These are phyloP conservation scores for Crotalaria pallida DNA, from an alignment of 306 rosid species.

Conservation along the genomic window DNA sequence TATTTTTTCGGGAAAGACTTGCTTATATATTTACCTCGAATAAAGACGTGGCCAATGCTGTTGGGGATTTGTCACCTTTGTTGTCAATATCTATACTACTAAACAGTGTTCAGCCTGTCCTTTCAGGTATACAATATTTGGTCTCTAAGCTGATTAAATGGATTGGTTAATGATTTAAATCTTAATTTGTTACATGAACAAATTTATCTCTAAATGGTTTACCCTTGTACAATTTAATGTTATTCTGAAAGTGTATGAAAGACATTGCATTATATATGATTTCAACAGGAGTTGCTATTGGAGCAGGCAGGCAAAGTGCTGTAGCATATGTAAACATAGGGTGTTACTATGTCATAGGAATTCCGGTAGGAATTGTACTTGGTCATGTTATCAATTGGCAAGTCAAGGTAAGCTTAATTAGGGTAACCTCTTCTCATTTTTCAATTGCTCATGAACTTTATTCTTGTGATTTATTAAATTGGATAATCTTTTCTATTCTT, in stretches of 20 bases:
- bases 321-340: too few species aligned
- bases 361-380: too few species aligned
- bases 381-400: too few species aligned
- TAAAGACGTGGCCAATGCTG: constrained; percentile 36
- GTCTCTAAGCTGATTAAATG: not conserved
- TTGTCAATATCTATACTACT: constrained; percentile 47
- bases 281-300: constrained; percentile 46
- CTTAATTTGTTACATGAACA: not conserved
- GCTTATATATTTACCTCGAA: constrained; percentile 41
- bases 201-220: too few species aligned
- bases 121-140: constrained; percentile 35
- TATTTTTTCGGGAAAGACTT: constrained; percentile 35
- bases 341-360: too few species aligned
- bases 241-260: not conserved
- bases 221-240: too few species aligned
- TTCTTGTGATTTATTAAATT: too few species aligned
- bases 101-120: too few species aligned
- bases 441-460: too few species aligned
- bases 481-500: too few species aligned
- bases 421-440: too few species aligned
- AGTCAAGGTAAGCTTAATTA: too few species aligned
- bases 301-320: constrained; percentile 57
- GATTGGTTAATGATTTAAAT: not conserved
- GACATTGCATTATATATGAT: not conserved
- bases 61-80: constrained; percentile 43